Conservation (phyloP, 352 stramenopile genomes). For the Phytopythium chamaehyphon region DNA sequence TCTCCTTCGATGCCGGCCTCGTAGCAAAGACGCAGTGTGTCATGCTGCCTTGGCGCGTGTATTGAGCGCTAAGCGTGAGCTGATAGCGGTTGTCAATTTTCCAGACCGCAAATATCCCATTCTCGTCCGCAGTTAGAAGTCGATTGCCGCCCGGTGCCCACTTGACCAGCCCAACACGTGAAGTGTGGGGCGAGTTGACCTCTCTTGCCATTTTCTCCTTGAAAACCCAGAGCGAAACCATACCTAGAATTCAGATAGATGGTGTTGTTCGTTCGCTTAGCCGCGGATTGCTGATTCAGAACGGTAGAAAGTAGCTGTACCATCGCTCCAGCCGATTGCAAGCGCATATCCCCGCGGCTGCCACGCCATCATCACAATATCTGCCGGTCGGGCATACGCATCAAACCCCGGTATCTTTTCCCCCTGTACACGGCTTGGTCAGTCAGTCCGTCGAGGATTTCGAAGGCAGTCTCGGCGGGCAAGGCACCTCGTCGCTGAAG, state of each 20-base stretch:
- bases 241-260: slow-evolving; percentile 25
- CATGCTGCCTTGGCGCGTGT: slow-evolving; percentile 81
- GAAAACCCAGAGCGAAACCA: slow-evolving; percentile 80
- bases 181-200: slow-evolving; percentile 78
- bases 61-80: slow-evolving; percentile 76
- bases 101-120: slow-evolving; percentile 80
- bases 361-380: slow-evolving; percentile 85
- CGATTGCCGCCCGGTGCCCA: slow-evolving; percentile 87
- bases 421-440: slow-evolving; percentile 24
- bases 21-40: slow-evolving; percentile 88
- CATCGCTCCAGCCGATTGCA: slow-evolving; percentile 81
- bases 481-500: slow-evolving; percentile 83
- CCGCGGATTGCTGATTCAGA: background rate
- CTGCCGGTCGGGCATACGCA: slow-evolving; percentile 51
- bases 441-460: background rate
- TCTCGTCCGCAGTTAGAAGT: slow-evolving; percentile 88
- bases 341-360: slow-evolving; percentile 78
- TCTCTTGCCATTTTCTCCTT: slow-evolving; percentile 69
- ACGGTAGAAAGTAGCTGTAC: slow-evolving; percentile 12
- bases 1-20: slow-evolving; percentile 30
- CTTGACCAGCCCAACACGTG: slow-evolving; percentile 74
- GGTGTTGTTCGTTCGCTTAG: background rate
- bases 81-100: slow-evolving; percentile 80
- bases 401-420: slow-evolving; percentile 58
- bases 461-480: background rate